Percentiles rank a stretch among this genome's conserved stretches.
Evolutionary conservation across 768 basidiomycete species (phyloP).

Genomic region (Tylopilus sp.): DNA sequence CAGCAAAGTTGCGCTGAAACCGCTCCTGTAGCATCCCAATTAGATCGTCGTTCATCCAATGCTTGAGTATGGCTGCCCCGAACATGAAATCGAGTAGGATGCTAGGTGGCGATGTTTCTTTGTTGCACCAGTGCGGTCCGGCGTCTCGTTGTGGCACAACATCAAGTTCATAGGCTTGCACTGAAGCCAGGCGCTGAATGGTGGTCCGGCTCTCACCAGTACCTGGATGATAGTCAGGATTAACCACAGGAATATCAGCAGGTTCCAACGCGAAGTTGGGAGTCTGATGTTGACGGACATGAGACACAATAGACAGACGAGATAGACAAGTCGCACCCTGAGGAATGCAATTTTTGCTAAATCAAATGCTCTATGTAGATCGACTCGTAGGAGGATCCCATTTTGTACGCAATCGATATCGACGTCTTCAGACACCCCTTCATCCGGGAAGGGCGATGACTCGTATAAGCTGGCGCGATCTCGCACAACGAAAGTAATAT

Average conservation of each 20-base stretch:
- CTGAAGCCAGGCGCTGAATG: background rate
- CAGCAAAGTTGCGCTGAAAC: too few relatives aligned
- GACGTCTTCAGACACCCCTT: background rate
- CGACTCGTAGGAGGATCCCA: background rate
- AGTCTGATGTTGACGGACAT: background rate
- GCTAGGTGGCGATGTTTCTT: too few relatives aligned
- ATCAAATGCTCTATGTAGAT: background rate
- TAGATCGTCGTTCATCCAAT: too few relatives aligned
- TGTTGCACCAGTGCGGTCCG: too few relatives aligned
- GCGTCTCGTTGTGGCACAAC: too few relatives aligned
- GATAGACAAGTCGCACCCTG: background rate
- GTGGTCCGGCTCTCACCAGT: background rate
- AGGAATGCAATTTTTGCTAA: background rate
- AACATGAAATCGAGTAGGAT: too few relatives aligned
- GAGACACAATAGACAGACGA: background rate
- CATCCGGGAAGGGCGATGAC: background rate
- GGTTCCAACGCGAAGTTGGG: background rate
- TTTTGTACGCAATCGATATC: slow-evolving; percentile 1
- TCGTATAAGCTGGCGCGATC: background rate
- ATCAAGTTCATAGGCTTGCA: too few relatives aligned
- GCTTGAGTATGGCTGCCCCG: too few relatives aligned
- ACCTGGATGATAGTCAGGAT: background rate
- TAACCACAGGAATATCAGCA: background rate
- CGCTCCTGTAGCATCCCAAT: too few relatives aligned
- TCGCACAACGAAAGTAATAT: background rate